A percentile compares a stretch with the other conserved stretches of the same genome.
Evolutionary conservation across 805 yeast genomes (phyloP).

Genomic region (Zygoascus bituminiphila): DNA sequence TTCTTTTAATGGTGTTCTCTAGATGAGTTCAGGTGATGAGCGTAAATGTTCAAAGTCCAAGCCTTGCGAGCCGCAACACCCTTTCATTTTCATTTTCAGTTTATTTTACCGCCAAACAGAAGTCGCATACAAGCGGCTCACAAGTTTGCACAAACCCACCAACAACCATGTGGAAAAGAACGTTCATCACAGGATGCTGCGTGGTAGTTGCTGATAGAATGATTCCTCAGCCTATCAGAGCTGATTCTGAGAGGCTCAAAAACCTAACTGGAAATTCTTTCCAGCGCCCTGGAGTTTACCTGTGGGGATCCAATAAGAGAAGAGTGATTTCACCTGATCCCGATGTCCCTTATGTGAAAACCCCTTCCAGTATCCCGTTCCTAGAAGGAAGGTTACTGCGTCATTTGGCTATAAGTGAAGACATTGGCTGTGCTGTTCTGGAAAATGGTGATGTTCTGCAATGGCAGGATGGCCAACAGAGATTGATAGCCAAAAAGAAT

Average conservation of each 20-base stretch:
- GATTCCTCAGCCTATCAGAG: not conserved
- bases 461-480: constrained; percentile 39
- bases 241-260: constrained; percentile 10
- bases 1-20: too few species aligned
- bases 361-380: constrained; percentile 52
- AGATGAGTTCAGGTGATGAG: too few species aligned
- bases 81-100: too few species aligned
- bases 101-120: too few species aligned
- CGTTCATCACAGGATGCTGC: not conserved
- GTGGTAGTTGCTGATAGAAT: not conserved
- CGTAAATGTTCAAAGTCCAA: too few species aligned
- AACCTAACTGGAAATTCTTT: not conserved
- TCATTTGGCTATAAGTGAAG: constrained; percentile 46
- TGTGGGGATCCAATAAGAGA: constrained; percentile 51
- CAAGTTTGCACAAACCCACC: not conserved
- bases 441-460: constrained; percentile 64
- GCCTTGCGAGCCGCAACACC: too few species aligned
- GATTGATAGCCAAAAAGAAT: constrained; percentile 36
- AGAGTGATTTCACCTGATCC: constrained; percentile 27
- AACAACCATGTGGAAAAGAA: constrained; percentile 2
- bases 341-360: constrained; percentile 24
- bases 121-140: too few species aligned
- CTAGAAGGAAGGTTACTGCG: constrained; percentile 56
- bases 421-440: constrained; percentile 47
- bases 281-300: constrained; percentile 41